These are phyloP conservation scores for Daldinia childiae DNA, from an alignment of 495 filamentous ascomycete genomes.

Conservation along the genomic window DNA sequence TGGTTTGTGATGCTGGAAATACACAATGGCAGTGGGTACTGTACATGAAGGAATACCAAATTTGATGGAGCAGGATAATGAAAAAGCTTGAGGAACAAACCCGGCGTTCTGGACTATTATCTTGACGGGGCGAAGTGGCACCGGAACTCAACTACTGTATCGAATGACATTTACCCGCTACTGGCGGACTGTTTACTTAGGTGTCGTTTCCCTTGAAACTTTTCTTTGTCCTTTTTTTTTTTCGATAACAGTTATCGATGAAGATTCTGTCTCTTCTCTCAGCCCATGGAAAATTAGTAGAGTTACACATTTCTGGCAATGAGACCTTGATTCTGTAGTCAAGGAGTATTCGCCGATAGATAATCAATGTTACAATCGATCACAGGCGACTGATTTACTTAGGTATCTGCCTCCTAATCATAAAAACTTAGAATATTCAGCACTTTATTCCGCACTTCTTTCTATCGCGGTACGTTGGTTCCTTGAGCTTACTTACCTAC, in stretches of 20 bases:
- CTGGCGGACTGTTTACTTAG: constrained; percentile 11
- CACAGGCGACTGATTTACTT: constrained; percentile 4
- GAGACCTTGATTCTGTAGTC: constrained; percentile 17
- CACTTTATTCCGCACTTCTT: not conserved
- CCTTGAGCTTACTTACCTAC: too few relatives aligned
- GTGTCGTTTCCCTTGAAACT: constrained; percentile 8
- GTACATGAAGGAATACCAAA: constrained; percentile 24
- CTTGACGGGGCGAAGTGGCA: constrained; percentile 27
- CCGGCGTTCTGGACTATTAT: constrained; percentile 38
- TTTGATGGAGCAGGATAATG: constrained; percentile 39
- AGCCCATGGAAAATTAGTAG: constrained; percentile 9
- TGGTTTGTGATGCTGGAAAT: constrained; percentile 9
- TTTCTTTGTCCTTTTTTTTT: not conserved
- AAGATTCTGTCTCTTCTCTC: constrained; percentile 16
- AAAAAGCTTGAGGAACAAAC: constrained; percentile 33
- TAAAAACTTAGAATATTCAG: not conserved
- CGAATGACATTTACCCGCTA: constrained; percentile 30
- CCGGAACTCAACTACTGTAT: constrained; percentile 17
- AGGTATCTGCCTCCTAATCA: not conserved
- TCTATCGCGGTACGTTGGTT: not conserved
- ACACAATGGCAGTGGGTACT: constrained; percentile 18
- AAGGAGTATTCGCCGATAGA: constrained; percentile 15
- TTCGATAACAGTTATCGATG: constrained; percentile 15
- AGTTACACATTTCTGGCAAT: constrained; percentile 27
- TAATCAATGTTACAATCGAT: constrained; percentile 13